Conservation (phyloP, 2,329 filamentous ascomycete species). For the Paradendryphiella salina region DNA sequence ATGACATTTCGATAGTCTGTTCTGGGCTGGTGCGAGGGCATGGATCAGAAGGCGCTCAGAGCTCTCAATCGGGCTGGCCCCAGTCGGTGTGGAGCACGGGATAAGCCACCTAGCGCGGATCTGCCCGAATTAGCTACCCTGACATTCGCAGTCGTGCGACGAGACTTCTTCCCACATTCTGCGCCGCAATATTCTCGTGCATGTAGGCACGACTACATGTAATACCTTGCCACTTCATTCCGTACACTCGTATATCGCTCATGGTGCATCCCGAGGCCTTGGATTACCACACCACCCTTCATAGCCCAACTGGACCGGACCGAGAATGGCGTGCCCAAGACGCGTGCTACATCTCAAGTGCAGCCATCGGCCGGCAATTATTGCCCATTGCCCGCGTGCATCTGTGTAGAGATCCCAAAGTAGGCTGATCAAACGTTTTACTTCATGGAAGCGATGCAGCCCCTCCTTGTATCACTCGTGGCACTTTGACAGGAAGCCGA, state of each 20-base stretch:
- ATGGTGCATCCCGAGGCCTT: background rate
- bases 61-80: background rate
- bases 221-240: background rate
- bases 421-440: no score
- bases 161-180: background rate
- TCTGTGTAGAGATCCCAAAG: no score
- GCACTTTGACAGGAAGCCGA: no score
- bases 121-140: background rate
- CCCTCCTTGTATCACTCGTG: no score
- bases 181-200: background rate
- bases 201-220: background rate
- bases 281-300: background rate
- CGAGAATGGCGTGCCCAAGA: background rate
- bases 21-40: conserved; percentile 4
- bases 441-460: no score
- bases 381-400: background rate
- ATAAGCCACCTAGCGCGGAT: background rate
- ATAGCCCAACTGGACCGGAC: conserved; percentile 3
- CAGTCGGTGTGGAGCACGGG: background rate
- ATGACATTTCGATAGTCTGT: conserved; percentile 9
- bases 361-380: background rate
- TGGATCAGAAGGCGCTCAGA: background rate
- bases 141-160: background rate
- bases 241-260: background rate
- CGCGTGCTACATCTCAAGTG: background rate